Conservation (phyloP, 306 rosid genomes). For the Malus orientalis region DNA sequence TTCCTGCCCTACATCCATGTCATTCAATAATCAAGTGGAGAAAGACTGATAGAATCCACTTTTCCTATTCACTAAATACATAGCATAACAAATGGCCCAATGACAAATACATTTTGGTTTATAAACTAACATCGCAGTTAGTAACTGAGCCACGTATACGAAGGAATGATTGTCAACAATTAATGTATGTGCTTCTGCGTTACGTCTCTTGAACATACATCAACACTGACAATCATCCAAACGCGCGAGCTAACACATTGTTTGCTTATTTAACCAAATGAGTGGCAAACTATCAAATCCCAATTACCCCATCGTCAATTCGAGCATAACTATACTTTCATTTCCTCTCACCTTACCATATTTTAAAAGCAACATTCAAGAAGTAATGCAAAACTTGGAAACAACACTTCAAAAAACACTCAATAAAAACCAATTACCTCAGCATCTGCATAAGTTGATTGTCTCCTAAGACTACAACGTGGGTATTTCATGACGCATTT, state of each 20-base stretch:
- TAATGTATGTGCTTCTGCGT: background rate
- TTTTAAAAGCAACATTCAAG: background rate
- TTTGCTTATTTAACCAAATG: background rate
- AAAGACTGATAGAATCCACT: background rate
- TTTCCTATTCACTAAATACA: background rate
- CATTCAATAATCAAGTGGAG: constrained; percentile 54
- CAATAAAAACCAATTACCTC: constrained; percentile 48
- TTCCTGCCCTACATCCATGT: constrained; percentile 99
- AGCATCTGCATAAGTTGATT: constrained; percentile 77
- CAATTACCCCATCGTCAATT: background rate
- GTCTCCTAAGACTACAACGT: constrained; percentile 81
- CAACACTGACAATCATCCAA: background rate
- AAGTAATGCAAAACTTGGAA: background rate
- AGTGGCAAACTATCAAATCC: background rate
- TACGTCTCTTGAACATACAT: background rate
- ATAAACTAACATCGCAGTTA: background rate
- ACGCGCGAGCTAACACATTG: background rate
- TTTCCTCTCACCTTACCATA: background rate
- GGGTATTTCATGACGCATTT: constrained; percentile 80
- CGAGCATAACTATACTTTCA: background rate
- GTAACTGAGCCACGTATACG: background rate
- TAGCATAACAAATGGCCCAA: background rate
- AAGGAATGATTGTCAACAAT: background rate
- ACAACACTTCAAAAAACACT: background rate
- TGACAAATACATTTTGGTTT: background rate